Evolutionary conservation across 306 rosid species (phyloP).

Genomic region (Quercus bicolor): DNA sequence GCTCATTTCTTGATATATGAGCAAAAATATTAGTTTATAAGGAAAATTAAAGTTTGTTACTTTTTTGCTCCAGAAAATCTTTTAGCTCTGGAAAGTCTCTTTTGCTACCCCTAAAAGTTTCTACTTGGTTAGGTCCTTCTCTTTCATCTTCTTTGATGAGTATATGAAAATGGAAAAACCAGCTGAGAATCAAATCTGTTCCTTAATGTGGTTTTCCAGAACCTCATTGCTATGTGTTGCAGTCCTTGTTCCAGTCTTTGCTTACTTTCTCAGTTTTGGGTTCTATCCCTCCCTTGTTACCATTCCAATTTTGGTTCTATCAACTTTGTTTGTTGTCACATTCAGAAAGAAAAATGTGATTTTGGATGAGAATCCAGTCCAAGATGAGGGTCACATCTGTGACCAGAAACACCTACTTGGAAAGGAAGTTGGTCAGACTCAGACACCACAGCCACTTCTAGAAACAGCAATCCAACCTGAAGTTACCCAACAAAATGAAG

Average conservation of each 20-base stretch:
- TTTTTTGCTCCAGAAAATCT: background rate
- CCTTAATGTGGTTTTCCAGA: conserved; percentile 21
- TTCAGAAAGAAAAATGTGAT: conserved; percentile 35
- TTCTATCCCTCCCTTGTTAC: conserved; percentile 40
- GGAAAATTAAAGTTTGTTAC: conserved; percentile 10
- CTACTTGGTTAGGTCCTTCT: background rate
- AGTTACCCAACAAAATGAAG: conserved; percentile 23
- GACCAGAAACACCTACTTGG: conserved; percentile 8
- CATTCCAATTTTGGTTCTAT: conserved; percentile 31
- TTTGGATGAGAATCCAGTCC: conserved; percentile 18
- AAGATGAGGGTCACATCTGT: conserved; percentile 5
- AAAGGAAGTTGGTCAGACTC: conserved; percentile 1
- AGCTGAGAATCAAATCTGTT: conserved; percentile 21
- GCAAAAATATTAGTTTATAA: conserved; percentile 10
- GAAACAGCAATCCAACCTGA: conserved; percentile 18
- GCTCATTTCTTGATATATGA: conserved; percentile 17
- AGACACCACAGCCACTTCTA: conserved; percentile 2
- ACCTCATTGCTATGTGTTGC: conserved; percentile 13
- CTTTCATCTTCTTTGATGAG: background rate
- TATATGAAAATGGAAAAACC: conserved; percentile 37
- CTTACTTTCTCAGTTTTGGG: conserved; percentile 29
- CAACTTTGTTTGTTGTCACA: conserved; percentile 37
- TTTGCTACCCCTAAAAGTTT: conserved; percentile 1
- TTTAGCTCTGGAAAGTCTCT: conserved; percentile 13
- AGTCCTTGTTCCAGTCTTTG: conserved; percentile 32